Evolutionary conservation across 192 early-diverging fungal genomes (phyloP).

Genomic region (Coemansia erecta): DNA sequence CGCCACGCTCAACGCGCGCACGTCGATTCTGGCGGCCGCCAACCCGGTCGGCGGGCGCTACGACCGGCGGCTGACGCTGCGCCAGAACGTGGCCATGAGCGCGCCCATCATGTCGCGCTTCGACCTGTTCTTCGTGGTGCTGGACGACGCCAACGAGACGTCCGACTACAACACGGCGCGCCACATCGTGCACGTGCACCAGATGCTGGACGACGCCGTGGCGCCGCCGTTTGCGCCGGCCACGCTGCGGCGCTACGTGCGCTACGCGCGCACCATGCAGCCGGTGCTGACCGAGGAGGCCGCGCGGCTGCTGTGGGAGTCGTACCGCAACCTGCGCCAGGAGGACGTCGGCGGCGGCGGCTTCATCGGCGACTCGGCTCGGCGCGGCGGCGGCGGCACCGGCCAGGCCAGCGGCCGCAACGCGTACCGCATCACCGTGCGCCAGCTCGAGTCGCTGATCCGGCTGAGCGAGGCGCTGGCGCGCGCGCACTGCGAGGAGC

Average conservation of each 20-base stretch:
- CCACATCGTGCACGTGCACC: conserved; percentile 89
- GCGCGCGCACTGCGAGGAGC: conserved; percentile 70
- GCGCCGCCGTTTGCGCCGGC: conserved; percentile 71
- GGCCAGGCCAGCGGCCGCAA: conserved; percentile 11
- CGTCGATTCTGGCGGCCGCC: conserved; percentile 93
- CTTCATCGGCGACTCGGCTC: conserved; percentile 4
- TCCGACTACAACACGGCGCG: conserved; percentile 87
- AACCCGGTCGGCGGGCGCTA: conserved; percentile 95
- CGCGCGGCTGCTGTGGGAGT: conserved; percentile 69
- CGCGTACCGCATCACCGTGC: conserved; percentile 93
- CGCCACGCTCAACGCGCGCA: conserved; percentile 90
- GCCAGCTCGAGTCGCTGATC: conserved; percentile 95
- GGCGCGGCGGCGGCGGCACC: not conserved
- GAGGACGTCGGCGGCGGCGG: conserved; percentile 72
- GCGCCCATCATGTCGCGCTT: conserved; percentile 99
- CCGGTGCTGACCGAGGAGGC: conserved; percentile 79
- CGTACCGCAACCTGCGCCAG: conserved; percentile 86
- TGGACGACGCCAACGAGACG: conserved; percentile 90
- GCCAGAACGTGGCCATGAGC: conserved; percentile 96
- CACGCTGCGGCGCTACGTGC: conserved; percentile 79
- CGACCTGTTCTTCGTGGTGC: conserved; percentile 94
- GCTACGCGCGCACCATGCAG: conserved; percentile 83
- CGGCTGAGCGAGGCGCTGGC: conserved; percentile 95
- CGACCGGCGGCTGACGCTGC: conserved; percentile 90
- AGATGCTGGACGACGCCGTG: conserved; percentile 63